A percentile compares a stretch with the other conserved stretches of the same genome.
Evolutionary conservation across 106 monocot species (phyloP).

Genomic region (Apostasia shenzhenica): DNA sequence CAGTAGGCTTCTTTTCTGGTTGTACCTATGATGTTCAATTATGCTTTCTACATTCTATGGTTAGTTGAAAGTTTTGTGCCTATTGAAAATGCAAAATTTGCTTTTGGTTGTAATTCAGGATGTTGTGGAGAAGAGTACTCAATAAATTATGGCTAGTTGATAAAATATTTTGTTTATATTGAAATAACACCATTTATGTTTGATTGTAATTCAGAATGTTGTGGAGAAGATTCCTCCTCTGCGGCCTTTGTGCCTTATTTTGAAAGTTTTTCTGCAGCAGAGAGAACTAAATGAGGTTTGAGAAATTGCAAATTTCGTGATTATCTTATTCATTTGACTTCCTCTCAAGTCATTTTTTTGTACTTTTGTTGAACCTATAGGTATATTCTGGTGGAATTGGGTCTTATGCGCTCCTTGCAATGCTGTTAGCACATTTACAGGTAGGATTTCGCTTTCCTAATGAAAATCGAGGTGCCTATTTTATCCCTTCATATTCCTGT

Average conservation of each 20-base stretch:
- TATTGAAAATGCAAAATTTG: too few species aligned
- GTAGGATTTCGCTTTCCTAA: conserved; percentile 12
- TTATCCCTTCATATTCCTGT: neutral
- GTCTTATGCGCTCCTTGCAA: conserved; percentile 87
- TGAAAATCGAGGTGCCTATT: neutral
- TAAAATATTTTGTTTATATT: too few species aligned
- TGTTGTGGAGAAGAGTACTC: too few species aligned
- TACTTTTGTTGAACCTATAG: conserved; percentile 30
- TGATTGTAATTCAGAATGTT: conserved; percentile 12
- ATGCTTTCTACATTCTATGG: too few species aligned
- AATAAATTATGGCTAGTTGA: too few species aligned
- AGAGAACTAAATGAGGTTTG: conserved; percentile 95
- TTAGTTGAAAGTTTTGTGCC: too few species aligned
- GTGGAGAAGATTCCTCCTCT: conserved; percentile 73
- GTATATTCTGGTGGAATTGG: conserved; percentile 92
- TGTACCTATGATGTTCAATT: too few species aligned
- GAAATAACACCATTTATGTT: too few species aligned
- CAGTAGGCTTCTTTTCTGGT: too few species aligned
- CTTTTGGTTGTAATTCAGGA: too few species aligned
- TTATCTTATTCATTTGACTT: neutral
- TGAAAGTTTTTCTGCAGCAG: conserved; percentile 92
- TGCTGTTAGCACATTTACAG: conserved; percentile 85
- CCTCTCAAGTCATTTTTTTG: neutral
- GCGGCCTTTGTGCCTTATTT: conserved; percentile 70
- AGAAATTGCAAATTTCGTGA: neutral